Conservation (phyloP, 2,329 filamentous ascomycete species). For the Colletotrichum eremochloae region DNA sequence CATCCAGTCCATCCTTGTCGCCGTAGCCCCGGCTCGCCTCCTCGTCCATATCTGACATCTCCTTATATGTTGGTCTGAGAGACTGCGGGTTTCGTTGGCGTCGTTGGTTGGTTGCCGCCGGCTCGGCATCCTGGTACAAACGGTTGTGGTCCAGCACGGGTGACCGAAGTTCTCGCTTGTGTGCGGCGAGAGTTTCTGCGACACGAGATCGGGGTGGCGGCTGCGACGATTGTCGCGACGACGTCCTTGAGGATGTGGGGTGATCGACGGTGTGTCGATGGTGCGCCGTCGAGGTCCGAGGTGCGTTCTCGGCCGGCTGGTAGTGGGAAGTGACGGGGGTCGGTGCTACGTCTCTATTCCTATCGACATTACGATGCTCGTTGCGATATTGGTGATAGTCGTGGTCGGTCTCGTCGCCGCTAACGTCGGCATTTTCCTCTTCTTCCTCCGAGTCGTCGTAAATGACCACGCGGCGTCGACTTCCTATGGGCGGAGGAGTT, state of each 20-base stretch:
- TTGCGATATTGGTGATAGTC: conserved; percentile 11
- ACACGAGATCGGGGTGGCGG: conserved; percentile 14
- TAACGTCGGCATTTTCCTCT: background rate
- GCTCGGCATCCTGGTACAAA: conserved; percentile 36
- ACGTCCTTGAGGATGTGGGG: background rate
- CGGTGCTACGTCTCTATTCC: conserved; percentile 3
- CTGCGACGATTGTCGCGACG: conserved; percentile 23
- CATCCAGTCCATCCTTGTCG: conserved; percentile 1
- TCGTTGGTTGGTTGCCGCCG: conserved; percentile 30
- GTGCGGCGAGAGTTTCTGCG: conserved; percentile 10
- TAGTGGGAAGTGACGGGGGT: conserved; percentile 20
- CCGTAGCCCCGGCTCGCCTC: conserved; percentile 4
- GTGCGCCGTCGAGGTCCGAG: background rate
- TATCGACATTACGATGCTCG: background rate
- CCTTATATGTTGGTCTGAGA: conserved; percentile 7
- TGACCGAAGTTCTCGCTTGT: conserved; percentile 29
- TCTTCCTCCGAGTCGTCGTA: conserved; percentile 33
- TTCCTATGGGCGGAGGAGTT: conserved; percentile 36
- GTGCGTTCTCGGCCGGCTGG: background rate
- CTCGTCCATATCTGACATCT: conserved; percentile 20
- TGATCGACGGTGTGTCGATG: background rate
- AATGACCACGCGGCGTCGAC: conserved; percentile 22
- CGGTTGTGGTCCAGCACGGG: conserved; percentile 29
- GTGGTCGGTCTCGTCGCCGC: background rate
- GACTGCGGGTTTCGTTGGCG: conserved; percentile 4